phyloP scores from a whole-genome alignment of 495 filamentous ascomycete species.

The Talaromyces ruber region DNA sequence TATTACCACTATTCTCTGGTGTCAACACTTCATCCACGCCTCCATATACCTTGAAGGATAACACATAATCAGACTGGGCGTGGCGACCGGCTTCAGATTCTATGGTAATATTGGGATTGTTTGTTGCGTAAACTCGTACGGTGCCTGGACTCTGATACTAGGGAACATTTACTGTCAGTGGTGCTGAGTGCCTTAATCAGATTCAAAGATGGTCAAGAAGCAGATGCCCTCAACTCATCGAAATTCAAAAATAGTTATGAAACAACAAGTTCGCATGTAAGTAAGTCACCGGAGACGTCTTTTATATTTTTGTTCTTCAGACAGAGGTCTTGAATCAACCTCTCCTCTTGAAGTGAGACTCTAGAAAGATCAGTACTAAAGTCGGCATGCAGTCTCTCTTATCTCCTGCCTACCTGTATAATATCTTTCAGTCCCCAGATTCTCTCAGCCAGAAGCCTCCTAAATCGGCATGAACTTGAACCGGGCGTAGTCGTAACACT shows the following conservation, averaged over 20 bases:
- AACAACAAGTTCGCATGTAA: too few relatives aligned
- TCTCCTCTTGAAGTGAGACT: neutral
- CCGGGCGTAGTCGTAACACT: too few relatives aligned
- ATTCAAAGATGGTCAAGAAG: neutral
- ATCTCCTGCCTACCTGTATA: neutral
- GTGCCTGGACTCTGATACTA: neutral
- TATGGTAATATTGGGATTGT: neutral
- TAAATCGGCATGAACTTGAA: too few relatives aligned
- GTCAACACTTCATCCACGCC: neutral
- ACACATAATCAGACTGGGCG: neutral
- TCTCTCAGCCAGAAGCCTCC: too few relatives aligned
- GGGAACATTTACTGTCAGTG: neutral
- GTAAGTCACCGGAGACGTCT: too few relatives aligned
- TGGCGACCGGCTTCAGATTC: neutral
- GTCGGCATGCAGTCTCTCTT: neutral
- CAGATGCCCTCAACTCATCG: neutral
- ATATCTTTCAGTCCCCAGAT: neutral
- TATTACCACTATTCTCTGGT: neutral
- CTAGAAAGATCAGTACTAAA: neutral
- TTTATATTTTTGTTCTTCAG: too few relatives aligned
- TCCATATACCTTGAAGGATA: neutral
- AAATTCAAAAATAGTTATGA: neutral
- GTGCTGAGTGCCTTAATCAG: neutral
- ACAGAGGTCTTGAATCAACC: neutral
- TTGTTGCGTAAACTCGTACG: neutral